Base-by-base conservation (phyloP, 164 flowering plant species). In the Dillenia suffruticosa region DNA sequence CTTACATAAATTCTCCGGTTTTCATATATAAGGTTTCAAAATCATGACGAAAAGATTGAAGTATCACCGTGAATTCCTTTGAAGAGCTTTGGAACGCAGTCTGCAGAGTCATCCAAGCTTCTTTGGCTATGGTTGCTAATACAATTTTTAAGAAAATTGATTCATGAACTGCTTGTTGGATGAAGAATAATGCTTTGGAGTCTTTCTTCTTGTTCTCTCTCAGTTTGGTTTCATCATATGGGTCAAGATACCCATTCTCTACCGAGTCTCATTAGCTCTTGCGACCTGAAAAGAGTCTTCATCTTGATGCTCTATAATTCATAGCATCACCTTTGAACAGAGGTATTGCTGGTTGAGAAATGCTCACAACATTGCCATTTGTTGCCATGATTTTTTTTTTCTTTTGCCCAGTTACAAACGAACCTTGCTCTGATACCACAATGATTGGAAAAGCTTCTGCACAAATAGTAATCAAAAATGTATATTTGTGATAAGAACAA, bases 341-440 rank as follows among this genome's bases (percentile, higher is more conserved):
- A 32, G 26, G 55, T 5, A 52, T 52, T 52, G 26, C 55, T 52
- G 55, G 55, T 52, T 52, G 19, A 52, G 55, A 52, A 52, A 17
- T 52, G 55, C 55, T 52, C 55, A 52, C 55, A 14, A 52, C 55
- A 52, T 52, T 52, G 17, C 55, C 55, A 52, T 52, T 52, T 14
- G 26, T 52, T 52, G 55, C 55, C 26, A 17, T 52, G 55, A 13
- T 52, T 17, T 52, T 52, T 52, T 14, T 17, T 6, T 17, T 17
- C 16, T 52, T 16, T 14, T 0, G 5, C 55, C 55, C 17, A 17
- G 55, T 16, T 52, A 17, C 22, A 17, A 52, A 52, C 14, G 0
- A 16, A 52, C 15, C 7, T 32, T 9, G 55, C 55, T 16, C 9
- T 1, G 55, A 52, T 52, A 52, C 55, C 55, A 52, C 26, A 52